Conservation (phyloP, 1,139 yeast genomes). For the Lizanozyma gosingica region DNA sequence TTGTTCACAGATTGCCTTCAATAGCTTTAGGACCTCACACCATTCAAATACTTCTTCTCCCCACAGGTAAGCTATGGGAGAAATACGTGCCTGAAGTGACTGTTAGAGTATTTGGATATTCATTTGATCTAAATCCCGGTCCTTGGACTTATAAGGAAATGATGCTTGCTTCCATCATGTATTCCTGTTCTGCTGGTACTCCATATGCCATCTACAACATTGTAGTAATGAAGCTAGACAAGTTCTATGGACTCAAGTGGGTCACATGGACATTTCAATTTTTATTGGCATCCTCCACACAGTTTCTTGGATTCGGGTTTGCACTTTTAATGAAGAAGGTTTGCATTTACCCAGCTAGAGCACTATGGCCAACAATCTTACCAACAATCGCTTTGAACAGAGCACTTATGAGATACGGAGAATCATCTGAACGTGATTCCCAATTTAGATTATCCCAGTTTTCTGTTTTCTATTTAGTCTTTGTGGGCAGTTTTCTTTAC, state of each 20-base stretch:
- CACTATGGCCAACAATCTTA: slow-evolving; percentile 50
- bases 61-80: slow-evolving; percentile 39
- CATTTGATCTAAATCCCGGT: slow-evolving; percentile 33
- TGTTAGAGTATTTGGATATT: slow-evolving; percentile 11
- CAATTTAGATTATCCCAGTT: slow-evolving; percentile 30
- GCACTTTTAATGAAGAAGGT: slow-evolving; percentile 54
- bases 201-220: slow-evolving; percentile 38
- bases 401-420: slow-evolving; percentile 34
- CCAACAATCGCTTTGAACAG: slow-evolving; percentile 49
- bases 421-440: slow-evolving; percentile 28
- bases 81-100: slow-evolving; percentile 3
- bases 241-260: slow-evolving; percentile 33
- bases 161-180: slow-evolving; percentile 46
- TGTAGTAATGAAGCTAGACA: slow-evolving; percentile 31
- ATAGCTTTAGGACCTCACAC: slow-evolving; percentile 38
- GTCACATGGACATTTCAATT: slow-evolving; percentile 30
- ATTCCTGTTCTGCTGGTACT: slow-evolving; percentile 30
- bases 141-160: slow-evolving; percentile 67
- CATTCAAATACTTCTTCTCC: slow-evolving; percentile 50
- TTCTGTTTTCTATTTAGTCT: slow-evolving; percentile 18
- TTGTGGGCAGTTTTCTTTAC: slow-evolving; percentile 19
- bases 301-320: slow-evolving; percentile 54
- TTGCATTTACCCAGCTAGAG: slow-evolving; percentile 46
- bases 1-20: slow-evolving; percentile 46
- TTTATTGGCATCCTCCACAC: slow-evolving; percentile 42